Evolutionary conservation across 116 monocot genomes (phyloP).

Genomic region (Papilionanthe hybrid): DNA sequence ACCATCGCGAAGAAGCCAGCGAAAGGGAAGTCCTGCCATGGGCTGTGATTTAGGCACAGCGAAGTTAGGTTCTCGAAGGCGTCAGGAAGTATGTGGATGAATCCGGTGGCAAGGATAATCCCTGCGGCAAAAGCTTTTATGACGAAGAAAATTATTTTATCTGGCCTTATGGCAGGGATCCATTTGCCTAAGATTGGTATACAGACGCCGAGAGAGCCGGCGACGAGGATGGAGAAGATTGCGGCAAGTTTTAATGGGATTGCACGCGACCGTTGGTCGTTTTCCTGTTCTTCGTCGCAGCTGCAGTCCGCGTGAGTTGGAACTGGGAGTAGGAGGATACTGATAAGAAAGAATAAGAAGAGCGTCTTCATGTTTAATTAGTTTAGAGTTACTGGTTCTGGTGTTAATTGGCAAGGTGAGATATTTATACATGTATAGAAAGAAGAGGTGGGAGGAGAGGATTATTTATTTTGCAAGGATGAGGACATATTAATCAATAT

Average conservation of each 20-base stretch:
- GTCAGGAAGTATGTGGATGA: conserved; percentile 49
- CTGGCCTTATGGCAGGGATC: no score
- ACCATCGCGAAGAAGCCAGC: conserved; percentile 48
- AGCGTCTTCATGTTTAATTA: not conserved
- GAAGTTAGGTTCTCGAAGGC: conserved; percentile 34
- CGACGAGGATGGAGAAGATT: no score
- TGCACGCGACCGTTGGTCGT: no score
- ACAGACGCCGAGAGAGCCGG: no score
- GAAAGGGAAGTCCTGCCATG: conserved; percentile 58
- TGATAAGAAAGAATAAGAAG: not conserved
- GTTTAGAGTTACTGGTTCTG: not conserved
- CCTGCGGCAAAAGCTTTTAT: no score
- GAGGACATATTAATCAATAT: no score
- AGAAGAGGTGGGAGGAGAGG: no score
- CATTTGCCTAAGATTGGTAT: no score
- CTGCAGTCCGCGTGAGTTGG: not conserved
- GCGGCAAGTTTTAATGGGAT: no score
- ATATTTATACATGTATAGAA: not conserved
- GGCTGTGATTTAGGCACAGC: conserved; percentile 19
- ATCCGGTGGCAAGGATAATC: no score
- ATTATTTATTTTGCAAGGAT: no score
- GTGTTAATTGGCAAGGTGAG: not conserved
- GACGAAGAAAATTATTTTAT: no score
- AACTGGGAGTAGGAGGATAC: conserved; percentile 4
- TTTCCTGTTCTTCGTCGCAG: not conserved